These are phyloP conservation scores for Phytophthora cactorum DNA, from an alignment of 352 stramenopile species.

Conservation along the genomic window DNA sequence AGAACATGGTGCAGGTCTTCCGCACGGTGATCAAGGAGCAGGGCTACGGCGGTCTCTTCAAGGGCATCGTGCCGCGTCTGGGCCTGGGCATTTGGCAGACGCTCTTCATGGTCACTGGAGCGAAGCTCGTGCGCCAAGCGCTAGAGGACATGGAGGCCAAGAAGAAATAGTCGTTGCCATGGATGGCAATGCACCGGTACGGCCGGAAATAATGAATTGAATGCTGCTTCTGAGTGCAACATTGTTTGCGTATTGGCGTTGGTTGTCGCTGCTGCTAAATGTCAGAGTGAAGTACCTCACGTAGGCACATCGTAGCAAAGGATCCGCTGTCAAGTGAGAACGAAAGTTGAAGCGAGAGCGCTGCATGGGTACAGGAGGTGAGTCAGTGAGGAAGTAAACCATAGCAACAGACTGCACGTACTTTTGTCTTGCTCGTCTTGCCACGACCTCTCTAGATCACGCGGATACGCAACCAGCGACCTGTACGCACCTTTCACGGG, in stretches of 20 bases:
- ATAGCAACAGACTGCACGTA: constrained; percentile 14
- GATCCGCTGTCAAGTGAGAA: constrained; percentile 70
- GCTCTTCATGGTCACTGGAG: constrained; percentile 93
- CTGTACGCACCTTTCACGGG: constrained; percentile 73
- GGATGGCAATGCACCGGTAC: constrained; percentile 13
- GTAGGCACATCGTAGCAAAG: constrained; percentile 85
- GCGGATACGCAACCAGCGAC: constrained; percentile 46
- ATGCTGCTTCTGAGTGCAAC: constrained; percentile 5
- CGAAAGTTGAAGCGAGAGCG: constrained; percentile 36
- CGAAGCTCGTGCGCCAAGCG: constrained; percentile 89
- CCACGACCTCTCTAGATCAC: constrained; percentile 53
- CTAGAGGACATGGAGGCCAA: constrained; percentile 64
- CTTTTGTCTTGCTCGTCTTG: constrained; percentile 29
- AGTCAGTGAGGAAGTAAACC: not conserved
- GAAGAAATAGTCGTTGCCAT: constrained; percentile 37
- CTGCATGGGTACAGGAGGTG: not conserved
- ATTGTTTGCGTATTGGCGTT: not conserved
- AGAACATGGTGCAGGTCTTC: constrained; percentile 92
- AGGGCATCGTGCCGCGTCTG: constrained; percentile 90
- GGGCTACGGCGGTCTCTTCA: constrained; percentile 86
- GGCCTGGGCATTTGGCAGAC: constrained; percentile 92
- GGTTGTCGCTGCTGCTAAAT: constrained; percentile 34
- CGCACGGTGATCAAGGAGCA: constrained; percentile 87
- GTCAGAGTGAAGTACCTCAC: constrained; percentile 63
- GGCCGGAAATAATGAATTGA: constrained; percentile 31